phyloP scores from a whole-genome alignment of 805 yeast genomes.

The Cyberlindnera euphorbiiphila region DNA sequence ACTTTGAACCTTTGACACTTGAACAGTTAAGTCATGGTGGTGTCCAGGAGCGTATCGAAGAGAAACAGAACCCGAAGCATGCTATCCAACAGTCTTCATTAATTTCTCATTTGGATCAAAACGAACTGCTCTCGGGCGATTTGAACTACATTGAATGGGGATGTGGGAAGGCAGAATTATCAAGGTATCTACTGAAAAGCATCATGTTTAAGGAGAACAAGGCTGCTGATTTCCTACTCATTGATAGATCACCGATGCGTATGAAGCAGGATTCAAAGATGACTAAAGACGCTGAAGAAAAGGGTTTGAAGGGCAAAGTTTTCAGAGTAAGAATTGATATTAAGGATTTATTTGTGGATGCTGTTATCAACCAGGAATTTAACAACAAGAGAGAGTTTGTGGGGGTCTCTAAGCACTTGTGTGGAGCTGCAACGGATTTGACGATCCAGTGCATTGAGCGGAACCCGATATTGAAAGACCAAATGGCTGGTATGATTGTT shows the following conservation, averaged over 20 bases:
- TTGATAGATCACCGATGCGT: constrained; percentile 75
- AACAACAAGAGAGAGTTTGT: constrained; percentile 32
- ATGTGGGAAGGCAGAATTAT: constrained; percentile 84
- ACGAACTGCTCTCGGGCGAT: constrained; percentile 34
- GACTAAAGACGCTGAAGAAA: constrained; percentile 43
- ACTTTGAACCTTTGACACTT: constrained; percentile 29
- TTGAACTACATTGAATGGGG: constrained; percentile 72
- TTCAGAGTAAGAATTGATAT: constrained; percentile 68
- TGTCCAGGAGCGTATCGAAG: constrained; percentile 25
- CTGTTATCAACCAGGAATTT: constrained; percentile 34
- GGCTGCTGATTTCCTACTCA: constrained; percentile 44
- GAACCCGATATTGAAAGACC: constrained; percentile 27
- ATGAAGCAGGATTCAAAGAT: constrained; percentile 76
- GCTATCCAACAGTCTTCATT: constrained; percentile 79
- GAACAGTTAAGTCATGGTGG: constrained; percentile 27
- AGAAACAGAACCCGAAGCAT: constrained; percentile 63
- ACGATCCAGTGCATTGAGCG: constrained; percentile 63
- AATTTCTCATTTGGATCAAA: constrained; percentile 57
- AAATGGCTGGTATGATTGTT: constrained; percentile 58
- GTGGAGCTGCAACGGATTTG: constrained; percentile 93
- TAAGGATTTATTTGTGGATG: constrained; percentile 60
- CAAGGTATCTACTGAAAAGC: constrained; percentile 51
- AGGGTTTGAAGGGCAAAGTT: constrained; percentile 28
- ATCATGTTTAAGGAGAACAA: constrained; percentile 22
- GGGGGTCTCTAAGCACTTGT: constrained; percentile 81